Conservation (phyloP, 306 rosid genomes). For the Herpetospermum pedunculosum region DNA sequence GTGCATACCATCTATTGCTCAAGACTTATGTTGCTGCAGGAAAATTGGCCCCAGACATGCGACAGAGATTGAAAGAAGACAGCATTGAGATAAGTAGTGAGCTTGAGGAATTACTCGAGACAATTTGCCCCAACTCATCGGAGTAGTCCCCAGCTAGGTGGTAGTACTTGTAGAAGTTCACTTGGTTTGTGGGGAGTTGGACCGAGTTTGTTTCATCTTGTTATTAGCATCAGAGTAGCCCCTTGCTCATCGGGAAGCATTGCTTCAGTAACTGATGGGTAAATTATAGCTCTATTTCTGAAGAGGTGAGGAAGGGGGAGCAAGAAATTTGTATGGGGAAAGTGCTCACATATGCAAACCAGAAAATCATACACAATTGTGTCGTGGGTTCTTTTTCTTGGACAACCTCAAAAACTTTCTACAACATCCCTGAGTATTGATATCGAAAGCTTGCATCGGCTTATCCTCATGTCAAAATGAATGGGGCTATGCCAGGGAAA, state of each 20-base stretch:
- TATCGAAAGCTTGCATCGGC: neutral
- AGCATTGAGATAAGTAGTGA: conserved; percentile 19
- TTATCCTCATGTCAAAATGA: neutral
- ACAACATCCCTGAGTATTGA: neutral
- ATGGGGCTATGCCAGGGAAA: neutral
- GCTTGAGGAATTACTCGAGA: conserved; percentile 25
- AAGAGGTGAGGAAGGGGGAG: neutral
- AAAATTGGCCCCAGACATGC: conserved; percentile 21
- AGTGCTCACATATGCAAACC: neutral
- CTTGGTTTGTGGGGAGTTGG: neutral
- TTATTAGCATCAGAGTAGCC: neutral
- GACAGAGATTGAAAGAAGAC: conserved; percentile 27
- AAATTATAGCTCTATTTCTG: neutral
- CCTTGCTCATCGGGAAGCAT: neutral
- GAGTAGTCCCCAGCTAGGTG: neutral
- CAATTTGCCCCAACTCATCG: conserved; percentile 14
- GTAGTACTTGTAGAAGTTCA: neutral
- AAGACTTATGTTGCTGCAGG: conserved; percentile 31
- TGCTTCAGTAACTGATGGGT: neutral
- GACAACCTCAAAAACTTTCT: neutral
- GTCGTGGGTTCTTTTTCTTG: neutral
- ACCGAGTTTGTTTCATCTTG: neutral
- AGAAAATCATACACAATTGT: neutral
- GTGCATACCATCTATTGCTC: conserved; percentile 32
- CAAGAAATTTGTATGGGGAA: neutral